Percentiles rank a stretch among this genome's conserved stretches.
phyloP scores from a whole-genome alignment of 2,329 filamentous ascomycete genomes.

The Fusarium goolgardi region DNA sequence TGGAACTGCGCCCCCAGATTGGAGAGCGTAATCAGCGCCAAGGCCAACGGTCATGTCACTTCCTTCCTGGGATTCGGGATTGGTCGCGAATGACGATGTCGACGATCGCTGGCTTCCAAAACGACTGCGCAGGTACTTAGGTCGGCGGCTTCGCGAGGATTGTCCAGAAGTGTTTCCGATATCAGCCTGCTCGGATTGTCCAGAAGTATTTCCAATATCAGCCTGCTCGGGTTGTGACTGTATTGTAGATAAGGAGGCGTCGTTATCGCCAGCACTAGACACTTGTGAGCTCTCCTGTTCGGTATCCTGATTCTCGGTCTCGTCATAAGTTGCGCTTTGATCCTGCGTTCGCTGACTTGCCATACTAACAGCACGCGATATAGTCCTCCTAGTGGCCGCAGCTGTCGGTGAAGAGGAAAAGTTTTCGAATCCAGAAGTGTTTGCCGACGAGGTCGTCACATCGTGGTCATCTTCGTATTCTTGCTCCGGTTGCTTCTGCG shows the following conservation, averaged over 20 bases:
- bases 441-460: constrained; percentile 50
- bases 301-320: constrained; percentile 42
- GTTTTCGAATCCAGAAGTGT: constrained; percentile 64
- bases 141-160: constrained; percentile 61
- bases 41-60: constrained; percentile 78
- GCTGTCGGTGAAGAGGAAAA: constrained; percentile 68
- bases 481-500: not conserved
- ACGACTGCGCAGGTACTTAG: constrained; percentile 69
- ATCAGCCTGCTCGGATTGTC: constrained; percentile 54
- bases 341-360: constrained; percentile 50
- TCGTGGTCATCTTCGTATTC: constrained; percentile 38
- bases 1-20: constrained; percentile 81
- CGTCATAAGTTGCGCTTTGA: constrained; percentile 43
- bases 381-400: constrained; percentile 64
- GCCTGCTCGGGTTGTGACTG: constrained; percentile 49
- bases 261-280: constrained; percentile 48
- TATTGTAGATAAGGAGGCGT: constrained; percentile 49
- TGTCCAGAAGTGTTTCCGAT: constrained; percentile 61
- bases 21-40: constrained; percentile 81
- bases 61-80: constrained; percentile 66
- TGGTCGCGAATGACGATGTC: constrained; percentile 68
- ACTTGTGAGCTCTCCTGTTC: constrained; percentile 49
- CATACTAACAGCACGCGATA: constrained; percentile 64
- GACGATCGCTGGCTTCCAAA: constrained; percentile 70
- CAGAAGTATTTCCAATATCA: constrained; percentile 62